Percentiles rank a stretch among this genome's conserved stretches.
Conservation (phyloP, 495 filamentous ascomycete species). For the Bryoglossum gracile region DNA sequence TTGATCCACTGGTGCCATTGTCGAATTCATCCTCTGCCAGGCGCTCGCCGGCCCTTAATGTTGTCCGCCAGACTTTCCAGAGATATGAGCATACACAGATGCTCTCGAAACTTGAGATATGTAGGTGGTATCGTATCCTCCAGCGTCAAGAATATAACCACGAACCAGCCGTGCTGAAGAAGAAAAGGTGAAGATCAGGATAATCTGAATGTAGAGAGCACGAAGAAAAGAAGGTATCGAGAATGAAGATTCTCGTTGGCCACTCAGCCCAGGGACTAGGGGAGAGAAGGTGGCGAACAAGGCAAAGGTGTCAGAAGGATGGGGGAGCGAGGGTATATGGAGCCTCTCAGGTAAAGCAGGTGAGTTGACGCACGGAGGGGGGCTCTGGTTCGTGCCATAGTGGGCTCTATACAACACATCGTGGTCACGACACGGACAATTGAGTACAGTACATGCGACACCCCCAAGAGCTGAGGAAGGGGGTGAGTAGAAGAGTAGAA, state of each 20-base stretch:
- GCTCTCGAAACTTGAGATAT: not conserved
- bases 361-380: conserved; percentile 2
- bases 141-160: conserved; percentile 17
- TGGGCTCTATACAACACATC: not conserved
- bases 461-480: too few relatives aligned
- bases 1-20: conserved; percentile 23
- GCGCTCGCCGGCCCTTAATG: not conserved
- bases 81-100: conserved; percentile 10
- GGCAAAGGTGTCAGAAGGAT: conserved; percentile 1
- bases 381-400: not conserved
- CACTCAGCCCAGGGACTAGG: conserved; percentile 9
- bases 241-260: conserved; percentile 18
- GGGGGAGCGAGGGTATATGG: too few relatives aligned
- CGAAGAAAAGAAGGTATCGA: conserved; percentile 25
- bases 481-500: too few relatives aligned
- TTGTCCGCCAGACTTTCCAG: conserved; percentile 13
- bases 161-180: conserved; percentile 23
- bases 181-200: conserved; percentile 27
- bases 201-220: conserved; percentile 24
- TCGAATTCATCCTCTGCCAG: conserved; percentile 20
- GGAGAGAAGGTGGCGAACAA: not conserved
- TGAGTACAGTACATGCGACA: not conserved
- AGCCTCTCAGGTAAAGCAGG: not conserved
- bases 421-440: not conserved
- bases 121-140: conserved; percentile 3